Conservation (phyloP, 164 flowering plant species). For the Vitis labrusca region DNA sequence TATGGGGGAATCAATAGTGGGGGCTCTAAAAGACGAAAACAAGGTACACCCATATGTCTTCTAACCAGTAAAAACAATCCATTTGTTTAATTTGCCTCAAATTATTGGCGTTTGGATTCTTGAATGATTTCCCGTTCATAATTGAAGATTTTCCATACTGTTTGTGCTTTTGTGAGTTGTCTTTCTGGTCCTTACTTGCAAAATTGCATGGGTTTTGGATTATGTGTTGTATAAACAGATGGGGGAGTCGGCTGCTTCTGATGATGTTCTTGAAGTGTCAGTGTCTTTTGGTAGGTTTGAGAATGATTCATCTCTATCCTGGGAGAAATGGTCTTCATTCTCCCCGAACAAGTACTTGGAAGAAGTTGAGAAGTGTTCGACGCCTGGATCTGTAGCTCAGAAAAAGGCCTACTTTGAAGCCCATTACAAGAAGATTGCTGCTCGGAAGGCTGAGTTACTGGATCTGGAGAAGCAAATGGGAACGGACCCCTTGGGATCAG, state of each 20-base stretch:
- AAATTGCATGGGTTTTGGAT: slow-evolving; percentile 10
- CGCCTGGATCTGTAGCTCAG: slow-evolving; percentile 89
- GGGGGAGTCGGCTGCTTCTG: slow-evolving; percentile 34
- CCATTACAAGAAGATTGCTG: slow-evolving; percentile 82
- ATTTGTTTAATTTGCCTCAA: slow-evolving; percentile 11
- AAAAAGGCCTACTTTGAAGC: slow-evolving; percentile 92
- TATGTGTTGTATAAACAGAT: slow-evolving; percentile 35
- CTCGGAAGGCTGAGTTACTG: slow-evolving; percentile 55
- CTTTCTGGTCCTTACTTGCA: slow-evolving; percentile 14
- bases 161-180: slow-evolving; percentile 10
- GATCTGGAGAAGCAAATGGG: slow-evolving; percentile 49
- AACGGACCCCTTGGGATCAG: slow-evolving; percentile 18
- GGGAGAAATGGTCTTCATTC: slow-evolving; percentile 97
- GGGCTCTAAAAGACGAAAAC: slow-evolving; percentile 27
- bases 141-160: slow-evolving; percentile 3
- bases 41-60: slow-evolving; percentile 39
- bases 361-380: slow-evolving; percentile 87
- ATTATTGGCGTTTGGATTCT: background rate
- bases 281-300: slow-evolving; percentile 84
- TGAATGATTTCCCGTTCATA: slow-evolving; percentile 10
- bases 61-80: slow-evolving; percentile 5
- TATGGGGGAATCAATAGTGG: slow-evolving; percentile 42
- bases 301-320: slow-evolving; percentile 62
- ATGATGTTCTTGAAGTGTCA: slow-evolving; percentile 48
- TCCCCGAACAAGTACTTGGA: slow-evolving; percentile 87